phyloP scores from a whole-genome alignment of 495 filamentous ascomycete genomes.

The Lentithecium fluviatile region DNA sequence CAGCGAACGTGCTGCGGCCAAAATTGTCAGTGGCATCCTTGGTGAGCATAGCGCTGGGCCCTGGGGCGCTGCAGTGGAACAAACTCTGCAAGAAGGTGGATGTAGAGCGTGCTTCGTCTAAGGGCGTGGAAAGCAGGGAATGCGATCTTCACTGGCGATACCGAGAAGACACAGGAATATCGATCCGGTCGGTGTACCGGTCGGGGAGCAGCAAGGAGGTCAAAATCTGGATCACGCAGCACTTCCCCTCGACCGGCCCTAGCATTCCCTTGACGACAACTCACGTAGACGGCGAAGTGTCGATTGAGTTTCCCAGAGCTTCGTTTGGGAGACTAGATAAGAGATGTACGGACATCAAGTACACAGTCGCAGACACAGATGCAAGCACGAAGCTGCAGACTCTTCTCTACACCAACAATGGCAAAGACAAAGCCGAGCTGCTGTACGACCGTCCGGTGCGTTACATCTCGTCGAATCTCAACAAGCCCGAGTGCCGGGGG shows the following conservation, averaged over 20 bases:
- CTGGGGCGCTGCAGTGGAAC: constrained; percentile 16
- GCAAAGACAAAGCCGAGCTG: constrained; percentile 15
- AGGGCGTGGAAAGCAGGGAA: constrained; percentile 4
- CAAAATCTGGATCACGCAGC: constrained; percentile 21
- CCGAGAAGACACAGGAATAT: constrained; percentile 20
- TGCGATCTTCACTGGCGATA: constrained; percentile 27
- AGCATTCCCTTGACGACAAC: constrained; percentile 22
- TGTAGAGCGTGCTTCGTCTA: constrained; percentile 13
- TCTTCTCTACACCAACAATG: constrained; percentile 26
- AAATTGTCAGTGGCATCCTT: constrained; percentile 3
- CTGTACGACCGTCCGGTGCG: constrained; percentile 16
- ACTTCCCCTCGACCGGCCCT: constrained; percentile 25
- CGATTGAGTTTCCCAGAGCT: constrained; percentile 20
- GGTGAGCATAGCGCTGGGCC: constrained; percentile 10
- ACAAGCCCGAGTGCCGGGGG: constrained; percentile 23
- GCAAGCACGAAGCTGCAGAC: constrained; percentile 12
- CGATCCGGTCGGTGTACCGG: constrained; percentile 14
- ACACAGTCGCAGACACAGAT: constrained; percentile 11
- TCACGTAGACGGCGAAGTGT: constrained; percentile 19
- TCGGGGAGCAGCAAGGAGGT: constrained; percentile 12
- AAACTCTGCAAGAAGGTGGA: constrained; percentile 13
- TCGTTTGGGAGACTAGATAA: constrained; percentile 26
- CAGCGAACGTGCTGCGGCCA: not conserved
- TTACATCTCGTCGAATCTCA: constrained; percentile 12
- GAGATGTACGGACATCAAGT: constrained; percentile 26